Percentiles rank a stretch among this genome's conserved stretches.
Evolutionary conservation across 306 rosid genomes (phyloP).

Genomic region (Pyrus betulifolia): DNA sequence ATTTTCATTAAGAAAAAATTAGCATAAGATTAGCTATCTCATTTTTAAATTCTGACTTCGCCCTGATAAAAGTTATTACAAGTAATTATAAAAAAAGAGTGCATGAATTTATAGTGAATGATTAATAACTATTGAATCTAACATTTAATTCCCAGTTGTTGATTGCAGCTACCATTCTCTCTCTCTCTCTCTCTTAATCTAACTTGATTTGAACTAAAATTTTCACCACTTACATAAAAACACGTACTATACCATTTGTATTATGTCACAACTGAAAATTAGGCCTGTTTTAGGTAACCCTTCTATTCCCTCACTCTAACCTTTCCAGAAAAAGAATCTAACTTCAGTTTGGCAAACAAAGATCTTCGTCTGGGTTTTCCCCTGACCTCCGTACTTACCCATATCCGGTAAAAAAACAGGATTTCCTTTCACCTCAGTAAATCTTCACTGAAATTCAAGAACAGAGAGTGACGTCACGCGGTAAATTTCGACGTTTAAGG

Average conservation of each 20-base stretch:
- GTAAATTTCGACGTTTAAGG: background rate
- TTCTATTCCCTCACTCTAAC: background rate
- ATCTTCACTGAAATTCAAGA: conserved; percentile 1
- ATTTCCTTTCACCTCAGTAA: background rate
- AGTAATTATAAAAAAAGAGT: too few relatives aligned
- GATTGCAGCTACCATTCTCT: background rate
- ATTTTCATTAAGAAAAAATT: too few relatives aligned
- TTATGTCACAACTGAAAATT: too few relatives aligned
- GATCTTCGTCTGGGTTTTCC: background rate
- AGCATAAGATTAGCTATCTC: too few relatives aligned
- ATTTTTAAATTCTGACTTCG: too few relatives aligned
- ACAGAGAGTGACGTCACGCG: background rate
- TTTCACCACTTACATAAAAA: too few relatives aligned
- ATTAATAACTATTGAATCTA: background rate
- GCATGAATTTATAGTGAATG: background rate
- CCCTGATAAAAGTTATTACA: background rate
- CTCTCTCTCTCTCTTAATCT: background rate
- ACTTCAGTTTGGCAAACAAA: background rate
- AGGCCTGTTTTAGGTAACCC: too few relatives aligned
- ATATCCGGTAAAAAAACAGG: background rate
- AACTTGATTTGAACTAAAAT: background rate
- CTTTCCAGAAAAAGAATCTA: background rate
- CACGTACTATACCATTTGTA: too few relatives aligned
- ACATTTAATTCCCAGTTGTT: background rate
- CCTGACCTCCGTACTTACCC: background rate